Evolutionary conservation across 2,329 filamentous ascomycete genomes (phyloP), one percentile per base, ranked within the genome.

Genomic region (Chaetomium sp.): DNA sequence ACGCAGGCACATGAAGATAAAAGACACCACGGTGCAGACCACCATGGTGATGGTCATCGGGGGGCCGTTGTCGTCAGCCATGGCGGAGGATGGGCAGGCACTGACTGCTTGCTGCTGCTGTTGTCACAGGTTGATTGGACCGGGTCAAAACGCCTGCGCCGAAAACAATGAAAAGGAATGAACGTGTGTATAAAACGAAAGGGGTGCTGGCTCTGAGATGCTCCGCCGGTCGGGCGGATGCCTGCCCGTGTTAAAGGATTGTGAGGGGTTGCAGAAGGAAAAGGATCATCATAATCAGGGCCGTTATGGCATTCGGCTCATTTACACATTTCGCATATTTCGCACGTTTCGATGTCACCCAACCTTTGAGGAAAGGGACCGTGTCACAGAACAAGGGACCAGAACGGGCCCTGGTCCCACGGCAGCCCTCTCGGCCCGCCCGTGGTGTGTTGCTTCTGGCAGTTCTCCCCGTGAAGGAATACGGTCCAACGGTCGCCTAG

Each of bases 1-100:
- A 2, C 70, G 70, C 16, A 70, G 54, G 16, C 57, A 9, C 69
- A 72, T 71, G 45, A 71, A 67, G 2, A 68, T 13, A 19, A 71
- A 60, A 2, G 70, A 65, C 16, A 67, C 63, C 12, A 62, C 62
- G 9, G 65, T 67, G 57, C 67, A 65, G 56, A 70, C 65, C 27
- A 65, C 63, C 67, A 71, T 65, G 38, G 68, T 62, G 42, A 67
- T 65, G 57, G 68, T 65, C 54, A 70, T 67, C 19, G 61, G 60
- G 25, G 66, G 66, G 10, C 57, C 66, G 25, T 67, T 64, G 16
- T 64, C 57, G 45, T 69, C 62, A 33, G 59, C 53, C 64, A 66
- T 66, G 16, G 21, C 59, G 58, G 27, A 54, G 23, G 47, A 25
- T 50, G n/a, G 47, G n/a, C 23, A 19, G n/a, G 21, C 38, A 16